Evolutionary conservation across 495 filamentous ascomycete species (phyloP).

Genomic region (Paragyromitra xinjiangensis): DNA sequence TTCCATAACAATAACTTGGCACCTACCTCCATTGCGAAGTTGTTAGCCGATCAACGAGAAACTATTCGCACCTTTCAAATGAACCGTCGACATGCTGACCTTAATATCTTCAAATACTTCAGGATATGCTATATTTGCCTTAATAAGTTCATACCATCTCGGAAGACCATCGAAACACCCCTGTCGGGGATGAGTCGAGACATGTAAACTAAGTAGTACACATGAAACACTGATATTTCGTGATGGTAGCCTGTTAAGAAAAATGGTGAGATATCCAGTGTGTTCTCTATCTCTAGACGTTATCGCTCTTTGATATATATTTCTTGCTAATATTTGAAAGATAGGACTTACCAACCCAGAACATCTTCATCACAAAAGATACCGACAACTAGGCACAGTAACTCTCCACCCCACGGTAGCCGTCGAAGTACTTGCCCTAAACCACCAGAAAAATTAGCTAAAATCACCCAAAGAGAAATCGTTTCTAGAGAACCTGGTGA

Average conservation of each 20-base stretch:
- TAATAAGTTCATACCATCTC: neutral
- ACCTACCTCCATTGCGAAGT: too few relatives aligned
- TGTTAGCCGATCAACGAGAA: too few relatives aligned
- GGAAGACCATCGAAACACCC: neutral
- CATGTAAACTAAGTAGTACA: neutral
- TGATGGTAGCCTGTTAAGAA: neutral
- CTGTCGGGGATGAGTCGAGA: neutral
- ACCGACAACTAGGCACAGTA: conserved; percentile 13
- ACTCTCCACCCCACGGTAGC: conserved; percentile 7
- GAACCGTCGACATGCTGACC: too few relatives aligned
- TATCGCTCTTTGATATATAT: neutral
- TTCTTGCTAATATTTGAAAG: neutral
- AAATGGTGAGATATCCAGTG: neutral
- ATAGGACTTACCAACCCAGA: conserved; percentile 22
- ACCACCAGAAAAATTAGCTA: neutral
- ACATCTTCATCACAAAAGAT: conserved; percentile 8
- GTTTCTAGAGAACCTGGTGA: conserved; percentile 29
- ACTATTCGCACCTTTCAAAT: too few relatives aligned
- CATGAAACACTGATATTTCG: neutral
- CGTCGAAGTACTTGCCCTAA: neutral
- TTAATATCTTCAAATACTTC: too few relatives aligned
- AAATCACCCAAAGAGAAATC: conserved; percentile 9
- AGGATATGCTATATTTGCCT: neutral
- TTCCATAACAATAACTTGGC: too few relatives aligned
- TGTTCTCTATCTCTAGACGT: neutral